Evolutionary conservation across 2,329 filamentous ascomycete genomes (phyloP).

Genomic region (Basipetospora chlamydospora): DNA sequence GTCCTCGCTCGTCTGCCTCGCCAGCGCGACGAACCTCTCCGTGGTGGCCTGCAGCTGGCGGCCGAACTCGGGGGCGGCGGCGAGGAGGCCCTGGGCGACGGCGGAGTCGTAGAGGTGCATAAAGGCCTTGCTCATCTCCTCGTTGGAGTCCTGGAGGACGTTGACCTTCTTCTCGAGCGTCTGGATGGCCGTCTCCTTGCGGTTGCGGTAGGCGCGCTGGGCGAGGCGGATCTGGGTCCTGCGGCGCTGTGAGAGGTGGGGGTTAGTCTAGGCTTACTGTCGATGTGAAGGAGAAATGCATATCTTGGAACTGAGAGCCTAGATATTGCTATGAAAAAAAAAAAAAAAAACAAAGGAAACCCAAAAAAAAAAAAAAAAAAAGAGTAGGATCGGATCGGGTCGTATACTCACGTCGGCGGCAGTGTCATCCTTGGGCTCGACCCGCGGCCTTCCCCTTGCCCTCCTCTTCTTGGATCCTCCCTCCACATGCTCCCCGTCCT

Average conservation of each 20-base stretch:
- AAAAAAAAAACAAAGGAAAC: no score
- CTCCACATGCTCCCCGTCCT: not conserved
- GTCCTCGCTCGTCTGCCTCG: conserved; percentile 24
- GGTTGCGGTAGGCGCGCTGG: conserved; percentile 69
- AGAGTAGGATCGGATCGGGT: conserved; percentile 7
- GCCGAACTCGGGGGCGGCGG: conserved; percentile 40
- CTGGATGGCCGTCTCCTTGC: conserved; percentile 71
- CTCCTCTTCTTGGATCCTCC: conserved; percentile 36
- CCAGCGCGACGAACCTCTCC: conserved; percentile 41
- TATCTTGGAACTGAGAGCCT: no score
- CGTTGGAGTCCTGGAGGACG: conserved; percentile 52
- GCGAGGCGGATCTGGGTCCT: conserved; percentile 78
- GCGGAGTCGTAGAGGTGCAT: conserved; percentile 50
- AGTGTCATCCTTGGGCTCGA: conserved; percentile 66
- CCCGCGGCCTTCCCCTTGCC: conserved; percentile 56
- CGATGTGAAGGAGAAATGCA: no score
- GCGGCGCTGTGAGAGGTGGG: conserved; percentile 42
- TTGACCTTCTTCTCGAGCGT: conserved; percentile 57
- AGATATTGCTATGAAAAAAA: no score
- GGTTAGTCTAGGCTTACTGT: no score
- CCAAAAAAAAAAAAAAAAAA: conserved; percentile 3
- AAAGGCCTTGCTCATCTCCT: conserved; percentile 62
- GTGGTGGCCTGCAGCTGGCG: conserved; percentile 41
- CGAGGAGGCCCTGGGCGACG: conserved; percentile 40
- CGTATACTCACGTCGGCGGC: conserved; percentile 55